Evolutionary conservation across 2,329 filamentous ascomycete species (phyloP), one percentile per base, ranked within the genome.

Genomic region (Aspergillus sp.): DNA sequence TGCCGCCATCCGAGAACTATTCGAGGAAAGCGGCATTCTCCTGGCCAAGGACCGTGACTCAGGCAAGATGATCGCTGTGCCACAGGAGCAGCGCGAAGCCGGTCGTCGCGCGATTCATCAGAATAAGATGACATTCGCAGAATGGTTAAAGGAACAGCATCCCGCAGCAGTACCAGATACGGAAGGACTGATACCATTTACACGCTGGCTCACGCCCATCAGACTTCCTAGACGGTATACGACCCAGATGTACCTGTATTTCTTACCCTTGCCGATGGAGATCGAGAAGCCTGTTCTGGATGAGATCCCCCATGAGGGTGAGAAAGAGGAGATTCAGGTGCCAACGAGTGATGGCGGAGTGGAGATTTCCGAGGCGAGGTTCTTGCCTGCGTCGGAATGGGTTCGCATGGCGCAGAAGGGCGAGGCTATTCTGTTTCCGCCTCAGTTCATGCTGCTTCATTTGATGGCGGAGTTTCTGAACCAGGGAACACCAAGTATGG

Each of bases 221-320:
- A 86, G 85, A 62, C 80, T 89, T 1, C 84, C 87, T 0, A 91
- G 88, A 68, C 85, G 95, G 49, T 99, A 96, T 78, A 91, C 90
- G 0, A 97, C 94, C 0, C 93, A 97, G 73, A 98, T 98, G 94
- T 99, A 98, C 77, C 75, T 98, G 10, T 96, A 96, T 77, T 88
- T 96, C 75, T 83, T 97, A 2, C 92, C 92, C 0, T 77, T 88
- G 10, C 74, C 77, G n/a, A 60, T 71, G 13, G 68, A 75, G 13
- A 64, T 71, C 3, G 72, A 74, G 25, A 70, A 70, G 36, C 63
- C 65, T 2, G 53, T 77, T 2, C 64, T 70, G 68, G 32, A 68
- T 62, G 67, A 76, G 70, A 62, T 77, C 64, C 64, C 74, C 44
- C 52, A 77, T 50, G 65, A 80, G 66, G 72, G 80, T 68, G 70